Evolutionary conservation across 2,329 filamentous ascomycete genomes (phyloP).

Genomic region (Shiraia sp.): DNA sequence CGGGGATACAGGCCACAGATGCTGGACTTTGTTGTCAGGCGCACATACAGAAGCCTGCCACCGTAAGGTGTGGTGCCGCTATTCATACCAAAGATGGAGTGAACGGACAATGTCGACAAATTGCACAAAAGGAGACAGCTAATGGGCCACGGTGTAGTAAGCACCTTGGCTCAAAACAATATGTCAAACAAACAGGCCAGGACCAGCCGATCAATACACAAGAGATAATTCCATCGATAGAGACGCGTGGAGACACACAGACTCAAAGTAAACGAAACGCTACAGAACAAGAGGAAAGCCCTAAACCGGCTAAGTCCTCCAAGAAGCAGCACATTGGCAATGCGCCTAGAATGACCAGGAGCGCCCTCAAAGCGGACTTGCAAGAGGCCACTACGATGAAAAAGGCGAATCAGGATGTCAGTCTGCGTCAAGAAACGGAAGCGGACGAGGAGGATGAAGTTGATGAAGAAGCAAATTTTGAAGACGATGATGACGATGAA

Average conservation of each 20-base stretch:
- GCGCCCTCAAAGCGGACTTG: neutral
- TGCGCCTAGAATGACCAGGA: neutral
- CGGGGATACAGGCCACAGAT: slow-evolving; percentile 2
- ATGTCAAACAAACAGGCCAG: no score
- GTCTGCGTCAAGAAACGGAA: neutral
- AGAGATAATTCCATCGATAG: no score
- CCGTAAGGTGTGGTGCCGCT: no score
- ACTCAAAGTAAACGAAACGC: neutral
- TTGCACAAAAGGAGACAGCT: no score
- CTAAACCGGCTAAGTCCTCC: neutral
- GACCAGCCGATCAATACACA: no score
- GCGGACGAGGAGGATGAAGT: neutral
- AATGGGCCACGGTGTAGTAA: no score
- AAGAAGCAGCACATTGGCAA: neutral
- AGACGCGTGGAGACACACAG: no score
- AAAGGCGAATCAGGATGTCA: neutral
- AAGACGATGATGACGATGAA: slow-evolving; percentile 6
- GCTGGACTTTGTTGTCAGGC: slow-evolving; percentile 2
- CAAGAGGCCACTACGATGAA: neutral
- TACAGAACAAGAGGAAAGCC: neutral
- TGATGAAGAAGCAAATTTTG: slow-evolving; percentile 1
- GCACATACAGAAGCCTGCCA: no score
- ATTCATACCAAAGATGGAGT: no score
- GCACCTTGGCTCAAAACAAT: no score
- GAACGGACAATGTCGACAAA: no score